phyloP scores from a whole-genome alignment of 805 yeast genomes.

The Yamadazyma takamatsuzukensis region DNA sequence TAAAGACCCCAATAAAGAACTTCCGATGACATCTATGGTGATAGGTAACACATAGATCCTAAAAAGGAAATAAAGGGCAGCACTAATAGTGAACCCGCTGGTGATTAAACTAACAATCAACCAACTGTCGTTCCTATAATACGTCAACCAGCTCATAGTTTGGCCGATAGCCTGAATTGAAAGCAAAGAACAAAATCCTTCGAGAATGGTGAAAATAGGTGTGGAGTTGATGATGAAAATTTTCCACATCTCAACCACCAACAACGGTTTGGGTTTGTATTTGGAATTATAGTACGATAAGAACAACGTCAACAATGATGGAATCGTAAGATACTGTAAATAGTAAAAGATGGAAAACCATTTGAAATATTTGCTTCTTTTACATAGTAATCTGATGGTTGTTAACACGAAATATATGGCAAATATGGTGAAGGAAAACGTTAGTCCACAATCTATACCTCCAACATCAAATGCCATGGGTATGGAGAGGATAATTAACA shows the following conservation, averaged over 20 bases:
- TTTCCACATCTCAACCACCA: conserved; percentile 62
- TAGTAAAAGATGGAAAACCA: conserved; percentile 59
- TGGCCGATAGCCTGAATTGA: conserved; percentile 93
- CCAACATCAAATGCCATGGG: conserved; percentile 95
- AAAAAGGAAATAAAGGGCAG: conserved; percentile 73
- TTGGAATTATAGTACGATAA: conserved; percentile 46
- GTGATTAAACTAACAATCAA: conserved; percentile 66
- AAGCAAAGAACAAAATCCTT: conserved; percentile 88
- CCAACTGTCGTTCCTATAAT: conserved; percentile 69
- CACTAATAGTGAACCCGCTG: conserved; percentile 72
- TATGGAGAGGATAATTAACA: conserved; percentile 71
- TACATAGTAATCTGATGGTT: conserved; percentile 58
- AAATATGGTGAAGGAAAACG: conserved; percentile 66
- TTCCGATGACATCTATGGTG: conserved; percentile 64
- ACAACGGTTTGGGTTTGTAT: conserved; percentile 4
- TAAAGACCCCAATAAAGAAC: conserved; percentile 82
- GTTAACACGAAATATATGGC: conserved; percentile 66
- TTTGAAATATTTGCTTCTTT: conserved; percentile 38
- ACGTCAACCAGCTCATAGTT: conserved; percentile 65
- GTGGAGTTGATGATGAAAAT: conserved; percentile 72
- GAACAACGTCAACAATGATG: conserved; percentile 72
- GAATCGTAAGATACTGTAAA: conserved; percentile 77
- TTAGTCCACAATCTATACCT: conserved; percentile 83
- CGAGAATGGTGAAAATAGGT: conserved; percentile 82
- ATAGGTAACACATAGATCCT: conserved; percentile 78